Conservation (phyloP, 2,329 filamentous ascomycete species). For the Claviceps sp. region DNA sequence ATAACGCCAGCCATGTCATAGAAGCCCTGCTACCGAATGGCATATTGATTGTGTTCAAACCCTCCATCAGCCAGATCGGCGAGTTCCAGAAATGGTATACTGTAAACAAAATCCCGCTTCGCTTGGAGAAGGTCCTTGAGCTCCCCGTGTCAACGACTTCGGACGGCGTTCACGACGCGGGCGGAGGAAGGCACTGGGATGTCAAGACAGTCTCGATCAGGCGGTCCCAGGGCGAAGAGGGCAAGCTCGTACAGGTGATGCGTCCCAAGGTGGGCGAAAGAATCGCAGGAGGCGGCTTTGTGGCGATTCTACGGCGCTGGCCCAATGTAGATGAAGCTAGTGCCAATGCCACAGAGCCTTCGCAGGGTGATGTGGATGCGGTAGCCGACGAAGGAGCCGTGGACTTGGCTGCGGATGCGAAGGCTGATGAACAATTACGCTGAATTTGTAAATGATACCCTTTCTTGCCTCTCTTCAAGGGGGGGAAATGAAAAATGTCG, state of each 20-base stretch:
- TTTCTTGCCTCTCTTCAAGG: background rate
- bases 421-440: no score
- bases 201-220: slow-evolving; percentile 33
- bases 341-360: background rate
- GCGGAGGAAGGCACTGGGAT: slow-evolving; percentile 49
- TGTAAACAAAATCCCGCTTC: slow-evolving; percentile 36
- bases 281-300: slow-evolving; percentile 26
- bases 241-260: slow-evolving; percentile 23
- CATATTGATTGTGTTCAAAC: slow-evolving; percentile 56
- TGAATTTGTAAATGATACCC: background rate
- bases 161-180: slow-evolving; percentile 30
- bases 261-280: slow-evolving; percentile 27
- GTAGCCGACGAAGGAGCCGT: background rate
- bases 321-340: slow-evolving; percentile 10
- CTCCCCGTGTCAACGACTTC: slow-evolving; percentile 28
- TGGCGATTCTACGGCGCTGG: slow-evolving; percentile 24
- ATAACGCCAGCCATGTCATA: slow-evolving; percentile 30
- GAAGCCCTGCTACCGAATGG: slow-evolving; percentile 51
- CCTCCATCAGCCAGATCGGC: slow-evolving; percentile 65
- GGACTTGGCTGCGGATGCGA: no score
- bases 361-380: background rate
- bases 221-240: slow-evolving; percentile 9
- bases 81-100: slow-evolving; percentile 39
- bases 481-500: no score
- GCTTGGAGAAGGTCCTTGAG: slow-evolving; percentile 47